Percentiles rank a stretch among this genome's conserved stretches.
Evolutionary conservation across 2,329 filamentous ascomycete genomes (phyloP).

Genomic region (Cladophialophora chaetospira): DNA sequence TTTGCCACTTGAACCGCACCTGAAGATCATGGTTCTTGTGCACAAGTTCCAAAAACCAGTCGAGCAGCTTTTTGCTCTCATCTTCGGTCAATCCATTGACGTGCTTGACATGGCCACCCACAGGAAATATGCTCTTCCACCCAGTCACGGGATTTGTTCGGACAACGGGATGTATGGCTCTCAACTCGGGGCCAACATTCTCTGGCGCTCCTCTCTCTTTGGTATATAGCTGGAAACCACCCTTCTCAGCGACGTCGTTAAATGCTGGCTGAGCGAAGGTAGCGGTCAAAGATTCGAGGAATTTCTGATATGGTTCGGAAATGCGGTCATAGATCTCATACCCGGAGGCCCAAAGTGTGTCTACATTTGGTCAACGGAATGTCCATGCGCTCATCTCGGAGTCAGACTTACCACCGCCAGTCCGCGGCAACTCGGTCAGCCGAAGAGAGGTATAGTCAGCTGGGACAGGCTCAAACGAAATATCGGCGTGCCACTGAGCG

Average conservation of each 20-base stretch:
- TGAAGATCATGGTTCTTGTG: conserved; percentile 55
- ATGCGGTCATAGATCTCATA: conserved; percentile 69
- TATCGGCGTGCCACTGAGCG: conserved; percentile 61
- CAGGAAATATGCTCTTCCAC: conserved; percentile 59
- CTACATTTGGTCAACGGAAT: conserved; percentile 30
- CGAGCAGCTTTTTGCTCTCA: conserved; percentile 47
- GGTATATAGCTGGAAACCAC: conserved; percentile 41
- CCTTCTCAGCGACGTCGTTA: conserved; percentile 47
- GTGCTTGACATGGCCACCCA: conserved; percentile 44
- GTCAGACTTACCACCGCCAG: conserved; percentile 40
- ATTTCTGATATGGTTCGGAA: conserved; percentile 53
- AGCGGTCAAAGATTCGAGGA: conserved; percentile 61
- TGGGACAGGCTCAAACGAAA: conserved; percentile 65
- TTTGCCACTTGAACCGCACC: conserved; percentile 53
- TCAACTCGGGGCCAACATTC: conserved; percentile 56
- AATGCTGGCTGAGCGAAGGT: conserved; percentile 56
- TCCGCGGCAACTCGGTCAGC: conserved; percentile 57
- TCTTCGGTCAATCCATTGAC: conserved; percentile 50
- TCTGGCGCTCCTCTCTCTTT: conserved; percentile 55
- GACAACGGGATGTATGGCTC: conserved; percentile 58
- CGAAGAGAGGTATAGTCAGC: conserved; percentile 66
- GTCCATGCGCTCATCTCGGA: background rate
- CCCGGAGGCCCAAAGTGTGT: conserved; percentile 68
- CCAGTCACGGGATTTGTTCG: conserved; percentile 66
- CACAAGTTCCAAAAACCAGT: conserved; percentile 47